Percentiles rank a stretch among this genome's conserved stretches.
Evolutionary conservation across 164 flowering plant genomes (phyloP).

Genomic region (Stephania cephalantha): DNA sequence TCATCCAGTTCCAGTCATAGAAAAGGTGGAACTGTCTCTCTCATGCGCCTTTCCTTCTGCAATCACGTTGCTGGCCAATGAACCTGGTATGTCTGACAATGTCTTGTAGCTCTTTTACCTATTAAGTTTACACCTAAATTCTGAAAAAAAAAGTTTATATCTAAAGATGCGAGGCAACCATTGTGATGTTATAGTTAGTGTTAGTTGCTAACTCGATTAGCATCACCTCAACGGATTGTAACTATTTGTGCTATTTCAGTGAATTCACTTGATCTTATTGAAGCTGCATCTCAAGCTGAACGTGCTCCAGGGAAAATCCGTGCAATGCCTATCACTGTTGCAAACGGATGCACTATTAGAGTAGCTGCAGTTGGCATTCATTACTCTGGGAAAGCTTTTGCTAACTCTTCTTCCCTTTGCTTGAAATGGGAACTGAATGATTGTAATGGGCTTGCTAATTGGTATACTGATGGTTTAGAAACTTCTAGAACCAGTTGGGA

Average conservation of each 20-base stretch:
- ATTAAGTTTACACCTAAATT: background rate
- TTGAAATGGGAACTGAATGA: conserved; percentile 65
- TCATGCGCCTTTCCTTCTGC: conserved; percentile 65
- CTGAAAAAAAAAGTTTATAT: background rate
- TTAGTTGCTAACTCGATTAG: background rate
- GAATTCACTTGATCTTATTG: conserved; percentile 44
- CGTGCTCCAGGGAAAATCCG: conserved; percentile 48
- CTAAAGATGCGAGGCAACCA: background rate
- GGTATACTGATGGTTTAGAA: conserved; percentile 37
- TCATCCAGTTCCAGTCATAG: conserved; percentile 70
- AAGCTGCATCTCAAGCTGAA: conserved; percentile 52
- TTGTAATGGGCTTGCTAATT: conserved; percentile 60
- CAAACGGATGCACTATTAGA: conserved; percentile 79
- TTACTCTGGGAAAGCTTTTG: conserved; percentile 72
- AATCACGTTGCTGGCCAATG: conserved; percentile 68
- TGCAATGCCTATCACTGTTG: conserved; percentile 59
- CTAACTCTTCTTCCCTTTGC: conserved; percentile 81
- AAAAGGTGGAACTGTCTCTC: conserved; percentile 46
- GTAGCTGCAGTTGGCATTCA: conserved; percentile 79
- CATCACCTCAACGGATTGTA: background rate
- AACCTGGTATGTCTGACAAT: conserved; percentile 46
- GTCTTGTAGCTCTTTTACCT: background rate
- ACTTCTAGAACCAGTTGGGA: conserved; percentile 60
- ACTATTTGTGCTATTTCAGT: conserved; percentile 28
- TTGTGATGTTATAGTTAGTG: background rate